Evolutionary conservation across 2,329 filamentous ascomycete genomes (phyloP).

Genomic region (Fusarium poae): DNA sequence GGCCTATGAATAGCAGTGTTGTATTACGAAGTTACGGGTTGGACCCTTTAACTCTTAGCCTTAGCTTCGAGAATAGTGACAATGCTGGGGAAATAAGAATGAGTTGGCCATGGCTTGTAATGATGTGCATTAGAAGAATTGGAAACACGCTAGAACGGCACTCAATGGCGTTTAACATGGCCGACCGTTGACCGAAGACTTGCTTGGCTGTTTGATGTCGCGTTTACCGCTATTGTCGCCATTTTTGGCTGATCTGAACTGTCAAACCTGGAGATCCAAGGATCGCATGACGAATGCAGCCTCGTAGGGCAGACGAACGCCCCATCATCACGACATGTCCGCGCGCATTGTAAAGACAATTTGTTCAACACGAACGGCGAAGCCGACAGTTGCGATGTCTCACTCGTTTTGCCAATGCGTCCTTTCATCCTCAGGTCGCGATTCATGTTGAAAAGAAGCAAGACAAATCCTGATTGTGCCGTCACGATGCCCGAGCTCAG

Average conservation of each 20-base stretch:
- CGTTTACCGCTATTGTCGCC: not conserved
- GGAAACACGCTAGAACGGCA: slow-evolving; percentile 32
- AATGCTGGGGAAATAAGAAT: slow-evolving; percentile 32
- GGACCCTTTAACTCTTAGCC: slow-evolving; percentile 1
- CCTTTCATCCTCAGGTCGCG: not conserved
- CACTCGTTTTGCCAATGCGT: slow-evolving; percentile 8
- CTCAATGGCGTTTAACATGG: not conserved
- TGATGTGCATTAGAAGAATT: slow-evolving; percentile 38
- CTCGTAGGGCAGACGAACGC: not conserved
- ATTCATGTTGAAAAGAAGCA: slow-evolving; percentile 3
- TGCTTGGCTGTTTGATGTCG: slow-evolving; percentile 1
- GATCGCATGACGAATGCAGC: not conserved
- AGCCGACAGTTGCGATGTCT: slow-evolving; percentile 1
- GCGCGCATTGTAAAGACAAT: not conserved
- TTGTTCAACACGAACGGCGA: not conserved
- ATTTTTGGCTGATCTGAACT: slow-evolving; percentile 8
- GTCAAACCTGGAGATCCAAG: not conserved
- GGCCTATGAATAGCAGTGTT: slow-evolving; percentile 22
- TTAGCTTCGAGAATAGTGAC: slow-evolving; percentile 11
- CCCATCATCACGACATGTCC: not conserved
- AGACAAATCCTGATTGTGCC: slow-evolving; percentile 9
- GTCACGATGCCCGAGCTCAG: slow-evolving; percentile 19
- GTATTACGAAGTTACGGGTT: not conserved
- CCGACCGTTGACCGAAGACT: not conserved
- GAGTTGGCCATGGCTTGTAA: slow-evolving; percentile 22